phyloP scores from a whole-genome alignment of 2,329 filamentous ascomycete genomes.

The Emericellopsis cladophorae region DNA sequence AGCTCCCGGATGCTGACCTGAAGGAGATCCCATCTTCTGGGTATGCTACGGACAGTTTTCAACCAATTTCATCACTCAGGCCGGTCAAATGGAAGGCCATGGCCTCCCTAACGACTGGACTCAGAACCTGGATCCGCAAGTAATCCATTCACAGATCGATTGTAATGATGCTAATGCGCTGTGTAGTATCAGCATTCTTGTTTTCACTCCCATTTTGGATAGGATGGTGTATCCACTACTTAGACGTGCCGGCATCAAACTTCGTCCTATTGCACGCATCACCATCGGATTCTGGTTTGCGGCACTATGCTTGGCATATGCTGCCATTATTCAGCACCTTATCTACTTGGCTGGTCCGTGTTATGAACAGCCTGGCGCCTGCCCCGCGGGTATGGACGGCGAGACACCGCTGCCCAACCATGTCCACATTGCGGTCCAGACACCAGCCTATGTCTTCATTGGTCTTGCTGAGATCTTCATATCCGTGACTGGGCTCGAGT shows the following conservation, averaged over 20 bases:
- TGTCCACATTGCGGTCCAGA: conserved; percentile 41
- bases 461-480: conserved; percentile 49
- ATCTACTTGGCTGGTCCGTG: conserved; percentile 44
- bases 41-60: conserved; percentile 57
- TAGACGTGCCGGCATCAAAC: conserved; percentile 41
- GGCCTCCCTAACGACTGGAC: conserved; percentile 63
- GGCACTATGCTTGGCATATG: conserved; percentile 42
- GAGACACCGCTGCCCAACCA: conserved; percentile 22
- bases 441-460: conserved; percentile 43
- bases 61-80: conserved; percentile 54
- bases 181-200: conserved; percentile 53
- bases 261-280: conserved; percentile 55
- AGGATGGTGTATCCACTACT: conserved; percentile 47
- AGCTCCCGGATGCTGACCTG: neutral
- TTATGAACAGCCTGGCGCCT: conserved; percentile 28
- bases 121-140: too few species aligned
- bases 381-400: conserved; percentile 17
- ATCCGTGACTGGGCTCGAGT: conserved; percentile 57
- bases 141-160: too few species aligned
- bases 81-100: conserved; percentile 41
- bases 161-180: too few species aligned
- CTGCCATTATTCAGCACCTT: conserved; percentile 44
- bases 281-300: conserved; percentile 47
- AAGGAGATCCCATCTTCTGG: conserved; percentile 44
- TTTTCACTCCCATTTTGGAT: conserved; percentile 55